Conservation (phyloP, 163 green algal genomes). For the Volvox carteri region DNA sequence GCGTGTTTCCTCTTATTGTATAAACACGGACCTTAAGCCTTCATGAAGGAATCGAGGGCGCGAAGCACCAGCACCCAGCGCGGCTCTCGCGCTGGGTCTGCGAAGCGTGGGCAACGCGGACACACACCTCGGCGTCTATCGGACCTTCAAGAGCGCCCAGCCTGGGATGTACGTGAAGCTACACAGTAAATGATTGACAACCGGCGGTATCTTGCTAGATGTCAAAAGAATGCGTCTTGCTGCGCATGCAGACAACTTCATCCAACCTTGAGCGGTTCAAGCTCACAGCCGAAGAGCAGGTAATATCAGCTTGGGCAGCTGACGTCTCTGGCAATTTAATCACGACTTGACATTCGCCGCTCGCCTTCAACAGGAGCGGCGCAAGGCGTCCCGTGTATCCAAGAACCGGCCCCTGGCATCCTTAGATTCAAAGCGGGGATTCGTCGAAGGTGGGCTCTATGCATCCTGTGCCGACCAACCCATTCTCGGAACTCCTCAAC, state of each 20-base stretch:
- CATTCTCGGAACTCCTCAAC: no score
- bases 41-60: neutral
- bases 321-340: neutral
- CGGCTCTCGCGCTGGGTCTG: neutral
- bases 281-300: constrained; percentile 42
- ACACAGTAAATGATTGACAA: neutral
- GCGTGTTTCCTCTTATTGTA: neutral
- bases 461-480: no score
- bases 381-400: constrained; percentile 42
- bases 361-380: constrained; percentile 34
- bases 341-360: neutral
- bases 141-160: constrained; percentile 26
- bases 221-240: neutral
- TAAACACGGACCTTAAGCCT: neutral
- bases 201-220: neutral
- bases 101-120: neutral
- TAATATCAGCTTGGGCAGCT: no score
- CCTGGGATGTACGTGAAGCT: constrained; percentile 57
- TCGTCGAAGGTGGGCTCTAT: constrained; percentile 13
- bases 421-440: neutral
- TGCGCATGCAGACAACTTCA: constrained; percentile 10
- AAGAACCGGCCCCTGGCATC: constrained; percentile 25
- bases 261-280: constrained; percentile 56
- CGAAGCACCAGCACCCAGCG: constrained; percentile 29
- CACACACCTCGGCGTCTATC: constrained; percentile 19